These are phyloP conservation scores for Uronychia setigera DNA, from an alignment of 73 alveolate species.

Conservation along the genomic window DNA sequence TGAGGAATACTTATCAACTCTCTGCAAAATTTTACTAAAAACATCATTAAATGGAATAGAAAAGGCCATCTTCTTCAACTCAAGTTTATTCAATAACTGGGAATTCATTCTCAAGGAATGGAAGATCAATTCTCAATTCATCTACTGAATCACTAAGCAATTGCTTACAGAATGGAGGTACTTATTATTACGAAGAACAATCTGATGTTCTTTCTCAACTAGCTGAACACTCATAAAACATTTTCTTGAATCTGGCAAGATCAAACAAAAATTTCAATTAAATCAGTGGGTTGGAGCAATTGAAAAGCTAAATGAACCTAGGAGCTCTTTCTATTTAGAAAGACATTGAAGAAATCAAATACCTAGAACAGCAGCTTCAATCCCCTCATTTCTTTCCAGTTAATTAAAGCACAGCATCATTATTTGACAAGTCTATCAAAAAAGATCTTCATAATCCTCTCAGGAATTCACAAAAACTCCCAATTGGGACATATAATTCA, in stretches of 20 bases:
- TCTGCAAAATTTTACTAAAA: background rate
- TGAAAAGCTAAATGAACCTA: background rate
- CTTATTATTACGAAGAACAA: background rate
- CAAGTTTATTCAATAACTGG: background rate
- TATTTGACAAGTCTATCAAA: background rate
- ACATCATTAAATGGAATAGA: background rate
- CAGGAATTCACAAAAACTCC: background rate
- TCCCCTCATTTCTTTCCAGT: background rate
- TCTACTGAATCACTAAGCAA: background rate
- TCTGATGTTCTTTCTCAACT: background rate
- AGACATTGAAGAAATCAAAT: background rate
- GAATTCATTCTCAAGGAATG: conserved; percentile 1
- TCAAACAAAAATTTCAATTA: background rate
- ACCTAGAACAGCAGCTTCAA: background rate
- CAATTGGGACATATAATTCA: background rate
- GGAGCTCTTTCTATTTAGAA: background rate
- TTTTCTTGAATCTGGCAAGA: background rate
- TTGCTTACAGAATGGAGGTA: background rate
- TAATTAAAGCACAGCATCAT: background rate
- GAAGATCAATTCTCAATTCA: conserved; percentile 1
- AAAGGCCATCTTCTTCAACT: background rate
- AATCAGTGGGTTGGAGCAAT: background rate
- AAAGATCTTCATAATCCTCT: background rate
- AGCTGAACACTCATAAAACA: background rate
- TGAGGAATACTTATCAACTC: conserved; percentile 48